A percentile compares a stretch with the other conserved stretches of the same genome.
phyloP scores from a whole-genome alignment of 352 stramenopile genomes.

The Pythium plurisporium region DNA sequence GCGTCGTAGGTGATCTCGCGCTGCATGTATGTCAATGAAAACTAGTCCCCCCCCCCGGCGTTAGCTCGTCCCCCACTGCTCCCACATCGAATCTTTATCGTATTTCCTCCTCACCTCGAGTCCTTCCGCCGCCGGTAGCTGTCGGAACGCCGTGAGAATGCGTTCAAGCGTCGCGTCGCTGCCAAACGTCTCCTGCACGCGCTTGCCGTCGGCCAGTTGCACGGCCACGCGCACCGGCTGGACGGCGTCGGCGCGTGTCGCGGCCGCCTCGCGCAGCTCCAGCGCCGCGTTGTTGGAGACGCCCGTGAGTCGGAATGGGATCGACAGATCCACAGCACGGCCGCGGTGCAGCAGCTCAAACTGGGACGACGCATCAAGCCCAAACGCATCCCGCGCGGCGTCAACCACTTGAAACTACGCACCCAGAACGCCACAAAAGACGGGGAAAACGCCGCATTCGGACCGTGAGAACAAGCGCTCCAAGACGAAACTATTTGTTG shows the following conservation, averaged over 20 bases:
- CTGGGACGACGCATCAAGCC: conserved; percentile 33
- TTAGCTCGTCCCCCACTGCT: no score
- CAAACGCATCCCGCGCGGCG: conserved; percentile 49
- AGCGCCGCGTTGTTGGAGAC: conserved; percentile 81
- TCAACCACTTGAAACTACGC: conserved; percentile 73
- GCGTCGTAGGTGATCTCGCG: conserved; percentile 48
- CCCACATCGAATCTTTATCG: no score
- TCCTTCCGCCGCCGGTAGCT: conserved; percentile 33
- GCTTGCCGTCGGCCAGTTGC: conserved; percentile 69
- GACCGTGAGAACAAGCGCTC: not conserved
- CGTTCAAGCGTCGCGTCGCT: conserved; percentile 48
- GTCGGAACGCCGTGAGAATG: conserved; percentile 53
- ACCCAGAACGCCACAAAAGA: not conserved
- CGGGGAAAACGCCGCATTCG: not conserved
- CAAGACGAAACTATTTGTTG: not conserved
- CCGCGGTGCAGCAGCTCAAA: conserved; percentile 68
- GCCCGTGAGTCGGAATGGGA: conserved; percentile 81
- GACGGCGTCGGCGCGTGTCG: conserved; percentile 6
- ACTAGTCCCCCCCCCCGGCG: no score
- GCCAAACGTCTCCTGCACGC: conserved; percentile 59
- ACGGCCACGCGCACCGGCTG: conserved; percentile 79
- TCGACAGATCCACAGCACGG: conserved; percentile 63
- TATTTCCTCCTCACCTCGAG: conserved; percentile 34
- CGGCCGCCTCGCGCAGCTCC: conserved; percentile 47
- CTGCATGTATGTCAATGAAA: conserved; percentile 77